Evolutionary conservation across 78 protist genomes (phyloP).

Genomic region (Dictyostelium capitatum): DNA sequence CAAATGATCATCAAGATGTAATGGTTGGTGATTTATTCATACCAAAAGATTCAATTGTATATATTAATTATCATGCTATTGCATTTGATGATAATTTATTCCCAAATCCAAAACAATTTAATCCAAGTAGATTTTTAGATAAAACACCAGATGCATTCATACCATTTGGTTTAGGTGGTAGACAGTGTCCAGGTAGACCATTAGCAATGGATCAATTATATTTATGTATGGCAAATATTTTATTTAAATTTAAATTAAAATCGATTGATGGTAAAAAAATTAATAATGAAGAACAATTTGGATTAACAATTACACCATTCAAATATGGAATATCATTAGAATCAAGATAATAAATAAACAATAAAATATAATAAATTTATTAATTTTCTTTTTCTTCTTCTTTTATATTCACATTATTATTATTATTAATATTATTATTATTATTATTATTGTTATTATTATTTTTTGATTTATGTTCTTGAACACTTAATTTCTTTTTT

Average conservation of each 20-base stretch:
- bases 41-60: constrained; percentile 23
- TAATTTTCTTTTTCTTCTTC: too few species aligned
- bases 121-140: constrained; percentile 29
- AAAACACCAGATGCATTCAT: not conserved
- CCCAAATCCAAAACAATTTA: not conserved
- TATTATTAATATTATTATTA: not conserved
- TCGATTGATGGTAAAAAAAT: constrained; percentile 8
- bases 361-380: not conserved
- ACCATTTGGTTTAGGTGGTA: constrained; percentile 1
- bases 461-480: not conserved
- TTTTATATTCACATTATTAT: not conserved
- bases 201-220: constrained; percentile 53
- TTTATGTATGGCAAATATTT: not conserved
- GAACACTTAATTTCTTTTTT: constrained; percentile 13
- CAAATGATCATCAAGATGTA: not conserved
- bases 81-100: not conserved
- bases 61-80: constrained; percentile 13
- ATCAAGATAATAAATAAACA: not conserved
- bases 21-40: constrained; percentile 31
- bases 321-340: not conserved
- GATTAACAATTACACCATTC: constrained; percentile 13
- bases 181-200: constrained; percentile 14
- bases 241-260: not conserved
- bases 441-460: not conserved
- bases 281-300: constrained; percentile 1